Evolutionary conservation across 345 rosid species (phyloP).

Genomic region (Salix brachista): DNA sequence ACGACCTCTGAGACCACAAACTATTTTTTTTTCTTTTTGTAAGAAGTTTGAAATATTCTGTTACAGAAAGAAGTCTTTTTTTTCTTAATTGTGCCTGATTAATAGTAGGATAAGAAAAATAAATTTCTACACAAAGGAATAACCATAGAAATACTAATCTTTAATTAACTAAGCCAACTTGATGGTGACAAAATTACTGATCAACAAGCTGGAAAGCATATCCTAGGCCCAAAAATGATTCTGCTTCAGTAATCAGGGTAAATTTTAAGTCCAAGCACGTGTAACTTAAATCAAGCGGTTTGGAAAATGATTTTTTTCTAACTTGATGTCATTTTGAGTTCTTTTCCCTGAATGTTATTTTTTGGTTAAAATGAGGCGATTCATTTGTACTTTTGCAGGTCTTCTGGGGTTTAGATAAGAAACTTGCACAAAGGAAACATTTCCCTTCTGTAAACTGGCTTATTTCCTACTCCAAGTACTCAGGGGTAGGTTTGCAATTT

Average conservation of each 20-base stretch:
- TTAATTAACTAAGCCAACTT: background rate
- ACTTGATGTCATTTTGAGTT: background rate
- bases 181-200: background rate
- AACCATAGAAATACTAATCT: background rate
- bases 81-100: background rate
- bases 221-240: background rate
- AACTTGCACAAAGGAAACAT: conserved; percentile 99
- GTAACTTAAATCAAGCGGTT: background rate
- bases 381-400: conserved; percentile 49
- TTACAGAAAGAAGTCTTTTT: background rate
- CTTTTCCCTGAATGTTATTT: background rate
- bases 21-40: background rate
- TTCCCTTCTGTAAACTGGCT: conserved; percentile 99
- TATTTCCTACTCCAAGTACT: conserved; percentile 96
- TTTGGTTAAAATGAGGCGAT: background rate
- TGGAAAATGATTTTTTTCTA: background rate
- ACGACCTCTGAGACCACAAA: background rate
- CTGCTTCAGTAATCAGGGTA: background rate
- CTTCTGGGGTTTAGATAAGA: conserved; percentile 99
- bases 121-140: background rate
- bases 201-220: background rate
- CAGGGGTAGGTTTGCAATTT: conserved; percentile 53
- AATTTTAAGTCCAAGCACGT: background rate
- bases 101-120: background rate
- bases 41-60: background rate